Base-by-base conservation (phyloP, 2,329 filamentous ascomycete species). In the Aspergillus arachidicola region DNA sequence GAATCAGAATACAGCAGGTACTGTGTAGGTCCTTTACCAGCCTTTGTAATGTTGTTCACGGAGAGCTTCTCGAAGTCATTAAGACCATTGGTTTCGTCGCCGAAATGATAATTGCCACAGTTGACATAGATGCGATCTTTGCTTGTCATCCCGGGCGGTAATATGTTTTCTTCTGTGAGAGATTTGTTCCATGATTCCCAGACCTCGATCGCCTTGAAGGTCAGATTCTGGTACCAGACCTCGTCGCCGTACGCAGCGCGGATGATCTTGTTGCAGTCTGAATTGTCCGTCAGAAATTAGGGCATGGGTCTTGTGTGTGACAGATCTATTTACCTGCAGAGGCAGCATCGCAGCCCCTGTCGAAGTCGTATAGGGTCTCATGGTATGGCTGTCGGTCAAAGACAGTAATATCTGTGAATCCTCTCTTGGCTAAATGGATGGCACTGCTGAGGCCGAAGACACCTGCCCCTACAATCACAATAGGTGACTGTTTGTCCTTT, bases 321-420 rank as follows among this genome's bases (percentile, higher is more conserved):
- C 28, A 14, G 23, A 11, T 2, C 1, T 36, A 58, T 61, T 62
- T 57, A 78, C 76, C 79, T 59, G 81, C 80, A 5, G 80, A 82
- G 0, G 82, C 81, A 2, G 75, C 76, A 68, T 83, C 81, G 56
- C 78, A 77, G 26, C 82, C 82, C 0, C 71, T 63, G 1, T 73
- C 65, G 59, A 80, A 81, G 7, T 78, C 78, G 58, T 85, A 85
- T 0, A 69, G 69, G 0, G 73, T 73, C 38, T 78, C 60, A 14
- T 80, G 75, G 38, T 83, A 75, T 21, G 79, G 72, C 66, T 85
- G 81, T 64, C 77, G 78, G 68, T 86, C 84, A 38, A 86, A 75
- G 12, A 86, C 77, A 10, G 78, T 84, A 30, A 85, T 75, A 63
- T 82, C 75, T 6, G 23, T 74, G 68, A 84, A 86, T 4, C 83